These are phyloP conservation scores for Rubroshorea leprosula DNA, from an alignment of 345 rosid genomes.

Conservation along the genomic window DNA sequence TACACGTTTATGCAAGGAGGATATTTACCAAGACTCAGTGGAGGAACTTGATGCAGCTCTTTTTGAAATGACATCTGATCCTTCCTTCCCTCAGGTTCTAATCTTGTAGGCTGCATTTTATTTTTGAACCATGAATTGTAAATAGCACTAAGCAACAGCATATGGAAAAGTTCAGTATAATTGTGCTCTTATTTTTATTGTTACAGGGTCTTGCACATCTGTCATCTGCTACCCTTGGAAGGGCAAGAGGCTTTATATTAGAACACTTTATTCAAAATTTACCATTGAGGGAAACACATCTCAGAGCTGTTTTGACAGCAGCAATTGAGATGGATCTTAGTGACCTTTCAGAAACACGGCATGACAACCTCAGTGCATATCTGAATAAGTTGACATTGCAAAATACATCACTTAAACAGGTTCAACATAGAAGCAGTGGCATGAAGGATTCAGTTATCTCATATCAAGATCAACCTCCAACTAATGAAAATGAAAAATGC, in stretches of 20 bases:
- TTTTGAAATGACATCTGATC: conserved; percentile 38
- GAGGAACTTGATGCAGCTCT: conserved; percentile 60
- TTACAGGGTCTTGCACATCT: conserved; percentile 66
- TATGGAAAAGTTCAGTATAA: neutral
- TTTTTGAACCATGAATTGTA: neutral
- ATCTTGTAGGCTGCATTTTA: neutral
- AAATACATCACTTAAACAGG: conserved; percentile 12
- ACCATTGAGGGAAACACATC: conserved; percentile 60
- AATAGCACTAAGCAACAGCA: neutral
- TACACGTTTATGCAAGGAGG: conserved; percentile 33
- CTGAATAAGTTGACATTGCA: conserved; percentile 29
- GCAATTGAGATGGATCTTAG: conserved; percentile 44
- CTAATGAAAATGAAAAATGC: conserved; percentile 1
- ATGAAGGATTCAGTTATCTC: conserved; percentile 8
- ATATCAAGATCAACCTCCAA: conserved; percentile 7
- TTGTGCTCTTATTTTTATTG: neutral
- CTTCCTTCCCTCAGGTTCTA: conserved; percentile 74
- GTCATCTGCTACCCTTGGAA: conserved; percentile 43
- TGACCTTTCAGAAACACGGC: conserved; percentile 19
- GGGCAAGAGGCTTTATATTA: conserved; percentile 36
- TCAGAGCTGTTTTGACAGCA: conserved; percentile 54
- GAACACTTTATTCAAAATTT: conserved; percentile 46
- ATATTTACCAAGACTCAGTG: conserved; percentile 39
- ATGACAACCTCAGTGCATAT: conserved; percentile 25
- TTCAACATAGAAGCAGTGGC: conserved; percentile 12